Evolutionary conservation across 768 basidiomycete genomes (phyloP), one percentile per base, ranked within the genome.

Genomic region (Boletus rubescentipes): DNA sequence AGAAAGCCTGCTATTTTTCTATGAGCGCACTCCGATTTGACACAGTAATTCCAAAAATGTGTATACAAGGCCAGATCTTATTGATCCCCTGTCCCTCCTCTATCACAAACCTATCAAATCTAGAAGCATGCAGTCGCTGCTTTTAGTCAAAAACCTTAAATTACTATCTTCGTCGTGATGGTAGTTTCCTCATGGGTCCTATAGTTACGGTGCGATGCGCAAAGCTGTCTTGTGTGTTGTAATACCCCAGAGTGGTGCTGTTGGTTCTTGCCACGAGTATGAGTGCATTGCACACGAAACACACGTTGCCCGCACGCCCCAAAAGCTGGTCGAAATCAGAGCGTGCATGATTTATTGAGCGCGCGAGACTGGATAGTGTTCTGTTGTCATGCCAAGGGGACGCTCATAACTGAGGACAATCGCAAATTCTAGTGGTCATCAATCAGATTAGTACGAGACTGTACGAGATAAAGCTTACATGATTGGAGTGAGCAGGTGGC

Each of bases 61-160:
- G 38, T 23, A 44, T 51, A 51, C 53, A 39, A 46, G 48, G 48
- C 21, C 38, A 61, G 57, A 61, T 67, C 65, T 61, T 57, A 46
- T 60, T 62, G 60, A 48, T 41, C 16, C 52, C 52, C 54, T 49
- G 50, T 53, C 46, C 43, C 38, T 46, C 44, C 29, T 49, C 44
- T 44, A 52, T 60, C 49, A 55, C 46, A 53, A 34, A 57, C 40
- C 45, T 29, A 65, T 67, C 63, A 55, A 52, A 62, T 59, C 51
- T 53, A 49, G 62, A 65, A 66, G 60, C 57, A 55, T 60, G 61
- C 54, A 46, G 23, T 51, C 49, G 57, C 62, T 54, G 40, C 56
- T 44, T 65, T 65, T 66, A 66, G 66, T 36, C 47, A 62, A 65
- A 66, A 66, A 66, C 66, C 60, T 62, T 66, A 66, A 65, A 52